A percentile compares a stretch with the other conserved stretches of the same genome.
phyloP scores from a whole-genome alignment of 352 stramenopile genomes.

The Phytophthora brassicae region DNA sequence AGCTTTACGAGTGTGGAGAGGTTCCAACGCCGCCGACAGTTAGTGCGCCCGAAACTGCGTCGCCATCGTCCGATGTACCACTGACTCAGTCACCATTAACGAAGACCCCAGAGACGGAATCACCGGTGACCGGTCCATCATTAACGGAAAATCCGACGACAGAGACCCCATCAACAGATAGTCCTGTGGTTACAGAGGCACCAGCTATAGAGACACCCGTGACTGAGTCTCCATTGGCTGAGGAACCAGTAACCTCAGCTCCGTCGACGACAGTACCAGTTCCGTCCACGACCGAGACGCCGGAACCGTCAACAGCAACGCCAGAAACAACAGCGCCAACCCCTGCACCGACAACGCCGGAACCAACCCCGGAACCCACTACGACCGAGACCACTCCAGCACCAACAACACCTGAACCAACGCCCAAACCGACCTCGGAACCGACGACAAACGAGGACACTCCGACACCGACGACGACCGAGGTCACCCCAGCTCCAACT shows the following conservation, averaged over 20 bases:
- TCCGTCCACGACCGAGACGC: background rate
- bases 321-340: background rate
- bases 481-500: background rate
- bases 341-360: background rate
- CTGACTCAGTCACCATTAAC: conserved; percentile 3
- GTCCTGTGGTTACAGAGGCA: conserved; percentile 2
- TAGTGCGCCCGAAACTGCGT: conserved; percentile 2
- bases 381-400: conserved; percentile 2
- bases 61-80: too few species aligned
- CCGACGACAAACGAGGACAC: background rate
- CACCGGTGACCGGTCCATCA: conserved; percentile 1
- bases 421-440: conserved; percentile 1
- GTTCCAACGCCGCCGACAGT: conserved; percentile 4
- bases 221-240: background rate
- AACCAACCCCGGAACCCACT: conserved; percentile 1
- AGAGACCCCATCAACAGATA: conserved; percentile 5
- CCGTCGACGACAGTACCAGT: background rate
- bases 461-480: background rate
- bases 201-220: conserved; percentile 1
- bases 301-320: background rate
- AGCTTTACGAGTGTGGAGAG: conserved; percentile 31
- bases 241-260: background rate
- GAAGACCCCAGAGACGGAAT: background rate
- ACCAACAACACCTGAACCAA: background rate
- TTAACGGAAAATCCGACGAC: conserved; percentile 5